Conservation (phyloP, 1,284 basidiomycete species). For the Papiliotrema fonsecae region DNA sequence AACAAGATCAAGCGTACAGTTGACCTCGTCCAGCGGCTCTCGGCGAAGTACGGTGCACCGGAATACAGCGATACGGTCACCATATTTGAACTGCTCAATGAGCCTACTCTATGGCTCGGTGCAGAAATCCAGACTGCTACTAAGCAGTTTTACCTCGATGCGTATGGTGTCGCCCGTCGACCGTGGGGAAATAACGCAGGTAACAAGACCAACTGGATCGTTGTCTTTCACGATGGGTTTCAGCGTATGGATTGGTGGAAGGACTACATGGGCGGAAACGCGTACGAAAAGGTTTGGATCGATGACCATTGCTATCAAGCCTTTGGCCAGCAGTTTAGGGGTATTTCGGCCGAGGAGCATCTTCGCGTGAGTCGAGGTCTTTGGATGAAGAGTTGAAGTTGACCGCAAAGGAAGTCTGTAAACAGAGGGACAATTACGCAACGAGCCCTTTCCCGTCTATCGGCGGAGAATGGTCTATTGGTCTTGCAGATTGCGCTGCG, state of each 20-base stretch:
- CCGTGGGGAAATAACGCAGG: constrained; percentile 56
- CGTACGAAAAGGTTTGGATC: constrained; percentile 59
- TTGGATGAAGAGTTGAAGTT: neutral
- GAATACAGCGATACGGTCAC: constrained; percentile 59
- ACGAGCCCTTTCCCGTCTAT: neutral
- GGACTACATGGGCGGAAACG: constrained; percentile 59
- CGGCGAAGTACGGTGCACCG: constrained; percentile 32
- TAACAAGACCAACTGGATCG: constrained; percentile 36
- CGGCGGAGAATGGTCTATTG: constrained; percentile 3
- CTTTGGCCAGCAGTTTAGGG: neutral
- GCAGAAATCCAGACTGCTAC: constrained; percentile 55
- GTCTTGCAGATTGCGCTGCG: neutral
- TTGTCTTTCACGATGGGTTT: constrained; percentile 84
- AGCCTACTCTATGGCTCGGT: constrained; percentile 70
- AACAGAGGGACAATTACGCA: neutral
- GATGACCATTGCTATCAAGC: constrained; percentile 39
- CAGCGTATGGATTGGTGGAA: constrained; percentile 69
- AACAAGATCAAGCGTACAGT: constrained; percentile 40
- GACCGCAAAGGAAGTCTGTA: neutral
- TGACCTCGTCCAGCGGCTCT: constrained; percentile 46
- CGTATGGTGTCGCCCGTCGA: constrained; percentile 63
- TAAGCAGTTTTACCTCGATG: constrained; percentile 62
- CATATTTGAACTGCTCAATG: constrained; percentile 52
- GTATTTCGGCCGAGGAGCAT: constrained; percentile 3
- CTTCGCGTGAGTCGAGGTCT: neutral